Evolutionary conservation across 257 asterid genomes (phyloP), one percentile per base, ranked within the genome.

Genomic region (Salvia miltiorrhiza): DNA sequence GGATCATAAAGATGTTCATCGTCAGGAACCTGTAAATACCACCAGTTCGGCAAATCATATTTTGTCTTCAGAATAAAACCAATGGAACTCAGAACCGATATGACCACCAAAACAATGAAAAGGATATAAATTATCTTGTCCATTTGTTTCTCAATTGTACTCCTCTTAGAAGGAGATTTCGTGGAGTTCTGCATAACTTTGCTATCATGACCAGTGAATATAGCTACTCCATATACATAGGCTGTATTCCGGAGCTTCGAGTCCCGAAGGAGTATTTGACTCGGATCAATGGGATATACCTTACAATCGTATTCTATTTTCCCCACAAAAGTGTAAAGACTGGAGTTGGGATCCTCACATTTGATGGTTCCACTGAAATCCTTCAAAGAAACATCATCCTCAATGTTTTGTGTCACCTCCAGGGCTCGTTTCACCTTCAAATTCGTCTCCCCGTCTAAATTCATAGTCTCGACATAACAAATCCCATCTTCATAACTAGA

Each of bases 161-260:
- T 93, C 78, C 98, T 85, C 79, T 93, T 93, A 8, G 98, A 93
- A 55, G 98, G 98, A 63, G 93, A 93, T 71, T 88, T 81, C 9
- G 98, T 93, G 60, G 98, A 66, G 75, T 93, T 93, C 70, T 93
- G 97, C 98, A 93, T 90, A 10, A 93, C 97, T 76, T 93, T 93
- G 84, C 92, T 93, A 77, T 93, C 98, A 70, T 79, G 88, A 50
- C 98, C 98, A 12, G 95, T 85, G 85, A 88, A 93, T 79, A 90
- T 79, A 69, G 79, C 98, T 76, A 85, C 96, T 71, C 98, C 98
- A 71, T 88, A 92, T 47, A 92, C 80, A 71, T 81, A 85, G 9
- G 89, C 65, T 2, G 98, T 93, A 74, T 93, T 93, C 74, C 97
- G 86, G 65, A 93, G 97, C 86, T 90, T 93, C 53, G 98, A 93